Evolutionary conservation across 352 stramenopile species (phyloP).

Genomic region (Phytophthora vignae): DNA sequence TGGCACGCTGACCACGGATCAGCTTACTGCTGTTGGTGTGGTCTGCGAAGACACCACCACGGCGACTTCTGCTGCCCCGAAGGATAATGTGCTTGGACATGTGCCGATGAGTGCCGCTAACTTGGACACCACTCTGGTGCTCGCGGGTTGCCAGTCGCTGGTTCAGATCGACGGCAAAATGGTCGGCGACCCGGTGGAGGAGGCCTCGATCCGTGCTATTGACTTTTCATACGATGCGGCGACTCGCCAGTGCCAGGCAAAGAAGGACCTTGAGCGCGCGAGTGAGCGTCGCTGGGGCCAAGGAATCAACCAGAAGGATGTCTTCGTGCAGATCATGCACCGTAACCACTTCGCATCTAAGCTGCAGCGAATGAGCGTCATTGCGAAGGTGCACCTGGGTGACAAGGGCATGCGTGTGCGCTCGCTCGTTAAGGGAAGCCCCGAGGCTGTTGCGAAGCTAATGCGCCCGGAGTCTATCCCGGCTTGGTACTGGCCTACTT

Average conservation of each 20-base stretch:
- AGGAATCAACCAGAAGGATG: slow-evolving; percentile 76
- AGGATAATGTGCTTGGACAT: slow-evolving; percentile 64
- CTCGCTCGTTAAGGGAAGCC: slow-evolving; percentile 97
- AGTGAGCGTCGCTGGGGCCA: slow-evolving; percentile 77
- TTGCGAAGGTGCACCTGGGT: slow-evolving; percentile 90
- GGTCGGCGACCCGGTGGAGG: slow-evolving; percentile 98
- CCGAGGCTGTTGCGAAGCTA: slow-evolving; percentile 92
- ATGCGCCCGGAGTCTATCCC: slow-evolving; percentile 88
- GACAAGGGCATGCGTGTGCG: slow-evolving; percentile 76
- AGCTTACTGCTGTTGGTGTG: slow-evolving; percentile 95
- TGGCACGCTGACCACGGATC: slow-evolving; percentile 97
- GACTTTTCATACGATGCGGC: slow-evolving; percentile 90
- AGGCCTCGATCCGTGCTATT: slow-evolving; percentile 96
- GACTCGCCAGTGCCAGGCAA: slow-evolving; percentile 78
- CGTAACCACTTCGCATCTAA: slow-evolving; percentile 96
- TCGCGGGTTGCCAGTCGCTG: slow-evolving; percentile 96
- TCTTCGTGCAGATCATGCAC: slow-evolving; percentile 92
- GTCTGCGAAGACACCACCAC: slow-evolving; percentile 78
- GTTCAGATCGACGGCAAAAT: slow-evolving; percentile 97
- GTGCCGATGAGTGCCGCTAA: slow-evolving; percentile 88
- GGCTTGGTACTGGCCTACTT: slow-evolving; percentile 91
- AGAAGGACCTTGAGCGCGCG: slow-evolving; percentile 75
- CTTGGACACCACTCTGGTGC: slow-evolving; percentile 82
- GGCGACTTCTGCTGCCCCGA: slow-evolving; percentile 39
- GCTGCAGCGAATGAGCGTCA: slow-evolving; percentile 97